Evolutionary conservation across 2,329 filamentous ascomycete species (phyloP).

Genomic region (Nemania sp.): DNA sequence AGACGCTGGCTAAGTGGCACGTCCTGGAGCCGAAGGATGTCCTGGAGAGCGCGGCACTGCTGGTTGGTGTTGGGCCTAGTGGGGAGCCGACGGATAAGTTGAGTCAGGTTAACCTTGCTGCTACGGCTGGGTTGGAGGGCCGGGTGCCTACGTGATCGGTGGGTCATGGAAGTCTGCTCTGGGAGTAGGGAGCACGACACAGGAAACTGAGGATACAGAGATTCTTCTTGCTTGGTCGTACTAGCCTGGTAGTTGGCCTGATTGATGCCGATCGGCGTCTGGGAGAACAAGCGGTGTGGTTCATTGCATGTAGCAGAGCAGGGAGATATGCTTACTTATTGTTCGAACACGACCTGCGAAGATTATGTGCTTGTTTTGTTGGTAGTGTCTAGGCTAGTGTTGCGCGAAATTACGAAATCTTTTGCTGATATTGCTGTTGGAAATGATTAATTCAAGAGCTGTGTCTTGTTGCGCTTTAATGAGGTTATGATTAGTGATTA

Average conservation of each 20-base stretch:
- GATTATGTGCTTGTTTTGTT: background rate
- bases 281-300: background rate
- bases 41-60: constrained; percentile 73
- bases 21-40: constrained; percentile 90
- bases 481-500: background rate
- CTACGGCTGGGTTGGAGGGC: constrained; percentile 65
- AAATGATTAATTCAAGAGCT: too few relatives aligned
- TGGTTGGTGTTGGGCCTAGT: constrained; percentile 60
- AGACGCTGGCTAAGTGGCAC: constrained; percentile 91
- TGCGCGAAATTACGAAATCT: too few relatives aligned
- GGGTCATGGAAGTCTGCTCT: too few relatives aligned
- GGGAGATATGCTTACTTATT: background rate
- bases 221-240: background rate
- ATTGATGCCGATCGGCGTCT: too few relatives aligned
- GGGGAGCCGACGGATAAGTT: constrained; percentile 56
- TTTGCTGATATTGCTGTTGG: too few relatives aligned
- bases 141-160: constrained; percentile 56
- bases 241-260: background rate
- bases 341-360: background rate
- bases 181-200: too few relatives aligned
- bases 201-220: too few relatives aligned
- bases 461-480: background rate
- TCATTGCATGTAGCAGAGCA: background rate
- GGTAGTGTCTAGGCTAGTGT: background rate
- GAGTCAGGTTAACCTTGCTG: constrained; percentile 68